These are phyloP conservation scores for Hypoxylon sp. DNA, from an alignment of 2,329 filamentous ascomycete genomes.

Conservation along the genomic window DNA sequence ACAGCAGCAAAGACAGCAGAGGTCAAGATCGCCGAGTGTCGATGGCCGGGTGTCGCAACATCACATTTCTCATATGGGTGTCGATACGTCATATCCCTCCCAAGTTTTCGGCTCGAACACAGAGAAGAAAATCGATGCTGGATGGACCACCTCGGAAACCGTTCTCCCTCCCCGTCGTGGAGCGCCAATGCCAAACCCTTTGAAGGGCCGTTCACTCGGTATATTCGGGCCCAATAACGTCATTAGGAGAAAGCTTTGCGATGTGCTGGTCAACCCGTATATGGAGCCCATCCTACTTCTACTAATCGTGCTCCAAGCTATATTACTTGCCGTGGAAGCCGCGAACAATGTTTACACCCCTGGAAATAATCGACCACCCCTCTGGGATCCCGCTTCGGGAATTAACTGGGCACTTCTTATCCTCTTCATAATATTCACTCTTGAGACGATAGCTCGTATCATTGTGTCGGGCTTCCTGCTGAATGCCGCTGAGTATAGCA, in stretches of 20 bases:
- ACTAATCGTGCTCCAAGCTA: conserved; percentile 88
- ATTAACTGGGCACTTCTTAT: conserved; percentile 86
- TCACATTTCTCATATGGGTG: conserved; percentile 60
- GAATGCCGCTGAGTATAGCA: conserved; percentile 93
- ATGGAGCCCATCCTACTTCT: conserved; percentile 90
- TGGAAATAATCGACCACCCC: conserved; percentile 70
- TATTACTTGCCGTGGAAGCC: conserved; percentile 90
- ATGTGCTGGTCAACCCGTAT: conserved; percentile 86
- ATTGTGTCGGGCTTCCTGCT: conserved; percentile 95
- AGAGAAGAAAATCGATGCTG: conserved; percentile 62
- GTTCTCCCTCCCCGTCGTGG: conserved; percentile 55
- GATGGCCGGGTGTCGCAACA: conserved; percentile 65
- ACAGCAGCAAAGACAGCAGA: conserved; percentile 74
- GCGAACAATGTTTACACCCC: conserved; percentile 77
- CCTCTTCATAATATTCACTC: conserved; percentile 90
- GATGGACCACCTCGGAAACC: conserved; percentile 53
- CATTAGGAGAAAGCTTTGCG: conserved; percentile 81
- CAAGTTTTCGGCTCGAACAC: conserved; percentile 61
- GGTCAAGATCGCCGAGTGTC: conserved; percentile 68
- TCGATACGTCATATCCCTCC: conserved; percentile 68
- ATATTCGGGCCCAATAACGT: conserved; percentile 85
- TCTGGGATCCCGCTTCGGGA: conserved; percentile 74
- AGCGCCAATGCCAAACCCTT: conserved; percentile 75
- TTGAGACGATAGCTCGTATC: conserved; percentile 85
- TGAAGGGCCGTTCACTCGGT: conserved; percentile 88